Percentiles rank a stretch among this genome's conserved stretches.
Conservation (phyloP, 2,329 filamentous ascomycete genomes). For the Lasiodiplodia hormozganensis region DNA sequence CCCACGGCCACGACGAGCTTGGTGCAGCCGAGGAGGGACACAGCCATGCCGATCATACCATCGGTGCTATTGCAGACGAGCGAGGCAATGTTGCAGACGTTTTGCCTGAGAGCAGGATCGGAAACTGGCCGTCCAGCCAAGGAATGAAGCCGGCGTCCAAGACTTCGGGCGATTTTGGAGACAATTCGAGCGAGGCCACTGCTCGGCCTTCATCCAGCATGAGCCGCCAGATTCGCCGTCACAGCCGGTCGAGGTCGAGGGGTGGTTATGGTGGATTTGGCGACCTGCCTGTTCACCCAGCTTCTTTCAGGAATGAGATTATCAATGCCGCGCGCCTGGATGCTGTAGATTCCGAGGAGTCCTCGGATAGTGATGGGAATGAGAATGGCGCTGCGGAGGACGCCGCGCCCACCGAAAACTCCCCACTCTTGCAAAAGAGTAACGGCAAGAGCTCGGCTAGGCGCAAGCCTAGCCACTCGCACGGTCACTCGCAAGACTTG, state of each 20-base stretch:
- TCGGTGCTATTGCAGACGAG: constrained; percentile 60
- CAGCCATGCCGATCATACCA: constrained; percentile 43
- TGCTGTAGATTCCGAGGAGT: constrained; percentile 61
- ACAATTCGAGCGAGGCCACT: constrained; percentile 16
- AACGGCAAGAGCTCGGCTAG: constrained; percentile 36
- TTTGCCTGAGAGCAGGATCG: constrained; percentile 67
- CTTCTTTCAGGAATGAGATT: constrained; percentile 90
- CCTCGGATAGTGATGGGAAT: constrained; percentile 59
- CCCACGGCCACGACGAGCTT: constrained; percentile 48
- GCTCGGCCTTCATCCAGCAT: background rate
- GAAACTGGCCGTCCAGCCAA: constrained; percentile 52
- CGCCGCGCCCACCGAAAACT: constrained; percentile 47
- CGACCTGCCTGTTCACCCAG: constrained; percentile 82
- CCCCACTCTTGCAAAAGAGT: constrained; percentile 46
- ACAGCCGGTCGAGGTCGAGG: constrained; percentile 65
- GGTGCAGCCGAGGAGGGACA: constrained; percentile 61
- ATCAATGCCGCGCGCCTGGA: constrained; percentile 78
- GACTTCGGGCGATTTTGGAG: background rate
- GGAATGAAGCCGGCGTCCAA: constrained; percentile 13
- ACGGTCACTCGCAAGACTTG: constrained; percentile 38
- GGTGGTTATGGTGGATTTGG: constrained; percentile 58
- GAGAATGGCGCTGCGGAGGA: constrained; percentile 47
- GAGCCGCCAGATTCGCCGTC: constrained; percentile 31
- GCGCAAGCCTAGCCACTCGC: constrained; percentile 30
- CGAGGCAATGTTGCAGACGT: constrained; percentile 66